Percentiles rank a stretch among this genome's conserved stretches.
These are phyloP conservation scores for Cryptococcus deneoformans DNA, from an alignment of 1,284 basidiomycete genomes.

Conservation along the genomic window DNA sequence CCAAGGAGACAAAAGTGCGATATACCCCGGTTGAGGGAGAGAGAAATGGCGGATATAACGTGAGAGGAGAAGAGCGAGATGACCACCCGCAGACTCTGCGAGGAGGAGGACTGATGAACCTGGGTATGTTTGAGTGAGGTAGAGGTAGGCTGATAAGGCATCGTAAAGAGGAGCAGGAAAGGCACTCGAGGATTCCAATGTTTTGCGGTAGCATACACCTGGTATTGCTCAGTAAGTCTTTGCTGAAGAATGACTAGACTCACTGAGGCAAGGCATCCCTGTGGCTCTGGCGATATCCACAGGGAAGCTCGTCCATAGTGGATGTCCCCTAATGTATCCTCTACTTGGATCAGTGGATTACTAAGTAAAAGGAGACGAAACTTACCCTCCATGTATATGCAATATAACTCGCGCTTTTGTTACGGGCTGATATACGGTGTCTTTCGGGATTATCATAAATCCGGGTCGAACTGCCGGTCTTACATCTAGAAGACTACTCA, in stretches of 20 bases:
- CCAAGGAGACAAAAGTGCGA: constrained; percentile 60
- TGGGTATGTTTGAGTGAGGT: constrained; percentile 55
- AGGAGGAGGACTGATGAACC: constrained; percentile 58
- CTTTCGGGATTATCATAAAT: constrained; percentile 14
- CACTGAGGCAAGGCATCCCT: constrained; percentile 12
- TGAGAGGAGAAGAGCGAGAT: constrained; percentile 56
- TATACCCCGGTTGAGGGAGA: constrained; percentile 54
- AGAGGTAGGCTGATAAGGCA: constrained; percentile 58
- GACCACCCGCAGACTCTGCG: constrained; percentile 66
- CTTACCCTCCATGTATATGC: constrained; percentile 34
- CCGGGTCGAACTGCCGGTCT: constrained; percentile 5
- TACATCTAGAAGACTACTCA: too few relatives aligned
- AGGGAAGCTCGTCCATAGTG: constrained; percentile 18
- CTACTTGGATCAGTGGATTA: constrained; percentile 4
- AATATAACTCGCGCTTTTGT: constrained; percentile 26
- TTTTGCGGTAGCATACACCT: constrained; percentile 28
- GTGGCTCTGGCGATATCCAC: constrained; percentile 14
- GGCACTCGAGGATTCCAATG: constrained; percentile 21
- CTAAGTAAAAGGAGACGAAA: background rate
- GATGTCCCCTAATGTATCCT: constrained; percentile 24
- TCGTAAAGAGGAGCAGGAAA: constrained; percentile 63
- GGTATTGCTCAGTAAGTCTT: background rate
- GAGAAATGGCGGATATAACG: constrained; percentile 24
- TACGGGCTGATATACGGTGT: too few relatives aligned
- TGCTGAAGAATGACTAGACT: background rate